phyloP scores from a whole-genome alignment of 2,329 filamentous ascomycete species.

The Cadophora luteo-olivacea region DNA sequence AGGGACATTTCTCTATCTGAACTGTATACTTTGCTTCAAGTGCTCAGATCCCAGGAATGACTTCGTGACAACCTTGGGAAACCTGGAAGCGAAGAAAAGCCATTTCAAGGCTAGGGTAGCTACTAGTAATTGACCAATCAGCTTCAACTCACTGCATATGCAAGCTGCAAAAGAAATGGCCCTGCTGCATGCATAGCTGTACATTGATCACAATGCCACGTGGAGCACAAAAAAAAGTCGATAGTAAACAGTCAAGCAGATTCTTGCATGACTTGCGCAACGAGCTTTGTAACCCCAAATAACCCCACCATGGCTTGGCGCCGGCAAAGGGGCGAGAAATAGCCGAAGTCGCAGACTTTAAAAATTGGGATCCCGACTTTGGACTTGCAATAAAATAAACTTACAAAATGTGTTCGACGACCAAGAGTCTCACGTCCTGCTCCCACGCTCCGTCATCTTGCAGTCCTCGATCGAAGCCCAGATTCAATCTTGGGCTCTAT shows the following conservation, averaged over 20 bases:
- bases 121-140: slow-evolving; percentile 24
- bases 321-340: slow-evolving; percentile 14
- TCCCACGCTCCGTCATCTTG: slow-evolving; percentile 5
- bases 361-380: slow-evolving; percentile 15
- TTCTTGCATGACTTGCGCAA: background rate
- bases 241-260: background rate
- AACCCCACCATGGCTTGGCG: slow-evolving; percentile 6
- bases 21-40: too few species aligned
- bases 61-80: too few species aligned
- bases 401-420: slow-evolving; percentile 31
- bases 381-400: slow-evolving; percentile 22
- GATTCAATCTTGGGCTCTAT: background rate
- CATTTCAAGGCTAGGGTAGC: background rate
- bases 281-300: background rate
- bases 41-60: too few species aligned
- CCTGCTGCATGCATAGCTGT: background rate
- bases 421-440: slow-evolving; percentile 5
- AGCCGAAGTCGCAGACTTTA: slow-evolving; percentile 27
- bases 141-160: slow-evolving; percentile 12
- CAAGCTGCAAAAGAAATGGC: background rate
- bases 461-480: slow-evolving; percentile 1
- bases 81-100: background rate
- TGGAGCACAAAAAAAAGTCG: background rate
- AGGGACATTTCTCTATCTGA: too few species aligned
- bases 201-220: slow-evolving; percentile 1